Conservation (phyloP, 1,139 yeast species). For the Eremothecium cymbalariae region DNA sequence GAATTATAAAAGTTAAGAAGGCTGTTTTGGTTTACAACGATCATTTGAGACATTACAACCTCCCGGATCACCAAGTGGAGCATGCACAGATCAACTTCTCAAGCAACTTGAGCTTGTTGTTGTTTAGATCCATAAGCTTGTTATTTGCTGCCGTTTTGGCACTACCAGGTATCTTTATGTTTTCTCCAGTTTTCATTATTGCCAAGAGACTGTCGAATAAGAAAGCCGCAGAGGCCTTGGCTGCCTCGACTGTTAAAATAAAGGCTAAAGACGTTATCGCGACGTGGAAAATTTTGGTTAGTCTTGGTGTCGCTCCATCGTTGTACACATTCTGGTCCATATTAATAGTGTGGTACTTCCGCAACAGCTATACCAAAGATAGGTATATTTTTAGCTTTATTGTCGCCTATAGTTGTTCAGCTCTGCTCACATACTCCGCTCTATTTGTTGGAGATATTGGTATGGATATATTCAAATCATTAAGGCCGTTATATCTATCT, state of each 20-base stretch:
- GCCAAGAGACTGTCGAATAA: constrained; percentile 61
- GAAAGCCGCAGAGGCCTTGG: constrained; percentile 73
- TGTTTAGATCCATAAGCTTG: constrained; percentile 49
- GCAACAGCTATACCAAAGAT: constrained; percentile 19
- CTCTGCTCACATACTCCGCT: constrained; percentile 76
- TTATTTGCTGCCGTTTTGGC: constrained; percentile 51
- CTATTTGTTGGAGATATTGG: constrained; percentile 89
- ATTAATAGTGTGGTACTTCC: constrained; percentile 42
- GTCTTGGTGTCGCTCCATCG: constrained; percentile 82
- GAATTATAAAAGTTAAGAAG: constrained; percentile 49
- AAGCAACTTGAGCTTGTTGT: constrained; percentile 40
- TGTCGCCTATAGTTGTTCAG: constrained; percentile 38
- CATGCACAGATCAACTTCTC: constrained; percentile 46
- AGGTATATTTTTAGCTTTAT: constrained; percentile 26
- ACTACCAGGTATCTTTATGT: constrained; percentile 76
- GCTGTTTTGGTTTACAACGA: constrained; percentile 64
- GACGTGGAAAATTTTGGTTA: constrained; percentile 89
- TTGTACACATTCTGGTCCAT: constrained; percentile 74
- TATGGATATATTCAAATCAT: constrained; percentile 73
- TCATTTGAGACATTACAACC: constrained; percentile 54
- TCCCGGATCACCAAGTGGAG: constrained; percentile 89
- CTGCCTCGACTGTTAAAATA: constrained; percentile 83
- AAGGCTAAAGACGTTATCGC: constrained; percentile 90
- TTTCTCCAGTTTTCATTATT: constrained; percentile 80
- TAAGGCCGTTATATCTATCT: constrained; percentile 74